phyloP scores from a whole-genome alignment of 305 asterid species.

The Petunia hybrid region DNA sequence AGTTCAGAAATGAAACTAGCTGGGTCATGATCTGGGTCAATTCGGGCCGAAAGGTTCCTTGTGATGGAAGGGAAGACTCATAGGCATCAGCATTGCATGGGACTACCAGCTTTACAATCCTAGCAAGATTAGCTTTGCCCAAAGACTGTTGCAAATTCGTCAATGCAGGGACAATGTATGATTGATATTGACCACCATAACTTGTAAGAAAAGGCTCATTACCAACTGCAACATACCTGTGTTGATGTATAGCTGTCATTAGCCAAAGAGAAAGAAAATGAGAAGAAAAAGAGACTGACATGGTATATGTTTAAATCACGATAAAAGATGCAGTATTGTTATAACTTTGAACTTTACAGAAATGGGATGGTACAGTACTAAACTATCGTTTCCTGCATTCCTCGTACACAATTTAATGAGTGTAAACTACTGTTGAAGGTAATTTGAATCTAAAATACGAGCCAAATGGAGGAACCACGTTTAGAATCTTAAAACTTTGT shows the following conservation, averaged over 20 bases:
- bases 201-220: slow-evolving; percentile 89
- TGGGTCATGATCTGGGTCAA: slow-evolving; percentile 76
- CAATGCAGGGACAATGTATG: slow-evolving; percentile 76
- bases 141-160: slow-evolving; percentile 77
- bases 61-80: slow-evolving; percentile 84
- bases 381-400: neutral
- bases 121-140: slow-evolving; percentile 72
- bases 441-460: neutral
- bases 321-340: neutral
- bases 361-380: neutral
- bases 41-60: slow-evolving; percentile 89
- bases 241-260: slow-evolving; percentile 37
- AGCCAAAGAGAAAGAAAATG: slow-evolving; percentile 25
- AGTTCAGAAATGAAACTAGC: slow-evolving; percentile 77
- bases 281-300: slow-evolving; percentile 13
- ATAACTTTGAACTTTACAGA: neutral
- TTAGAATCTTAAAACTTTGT: neutral
- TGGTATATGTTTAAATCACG: neutral
- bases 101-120: slow-evolving; percentile 75
- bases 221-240: slow-evolving; percentile 91
- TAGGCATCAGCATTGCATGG: slow-evolving; percentile 99
- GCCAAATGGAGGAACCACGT: neutral
- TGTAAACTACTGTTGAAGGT: neutral
- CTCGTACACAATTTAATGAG: neutral
- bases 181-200: slow-evolving; percentile 79